phyloP scores from a whole-genome alignment of 768 basidiomycete genomes.

The Leucosporidium yakuticum region DNA sequence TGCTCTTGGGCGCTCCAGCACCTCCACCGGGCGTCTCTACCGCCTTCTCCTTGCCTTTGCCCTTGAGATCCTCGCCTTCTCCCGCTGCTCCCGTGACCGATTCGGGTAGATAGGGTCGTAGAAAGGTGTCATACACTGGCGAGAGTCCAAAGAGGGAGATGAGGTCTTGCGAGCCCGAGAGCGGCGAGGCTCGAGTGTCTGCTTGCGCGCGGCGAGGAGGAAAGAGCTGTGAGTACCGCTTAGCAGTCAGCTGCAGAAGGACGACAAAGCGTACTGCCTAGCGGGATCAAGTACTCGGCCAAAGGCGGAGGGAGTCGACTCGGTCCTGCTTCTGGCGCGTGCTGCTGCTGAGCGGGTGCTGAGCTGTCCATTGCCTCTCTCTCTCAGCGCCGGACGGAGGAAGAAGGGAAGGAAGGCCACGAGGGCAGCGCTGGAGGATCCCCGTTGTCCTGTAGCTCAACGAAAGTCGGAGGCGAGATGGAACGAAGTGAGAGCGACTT shows the following conservation, averaged over 20 bases:
- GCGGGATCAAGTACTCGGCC: background rate
- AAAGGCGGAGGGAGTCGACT: background rate
- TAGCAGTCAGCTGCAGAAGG: background rate
- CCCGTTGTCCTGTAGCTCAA: too few species aligned
- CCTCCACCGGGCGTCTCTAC: background rate
- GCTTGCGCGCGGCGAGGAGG: background rate
- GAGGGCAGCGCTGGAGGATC: too few species aligned
- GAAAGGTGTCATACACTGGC: slow-evolving; percentile 32
- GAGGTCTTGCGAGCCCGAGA: slow-evolving; percentile 33
- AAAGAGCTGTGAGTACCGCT: too few species aligned
- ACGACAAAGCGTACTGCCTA: background rate
- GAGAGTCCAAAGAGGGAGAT: slow-evolving; percentile 28
- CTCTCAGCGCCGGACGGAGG: too few species aligned
- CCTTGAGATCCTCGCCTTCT: background rate
- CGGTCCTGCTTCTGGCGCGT: background rate
- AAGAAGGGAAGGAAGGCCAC: too few species aligned
- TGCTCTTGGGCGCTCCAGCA: background rate
- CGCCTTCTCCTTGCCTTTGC: slow-evolving; percentile 15
- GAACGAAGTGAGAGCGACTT: too few species aligned
- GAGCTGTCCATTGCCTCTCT: too few species aligned
- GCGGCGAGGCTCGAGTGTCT: slow-evolving; percentile 12
- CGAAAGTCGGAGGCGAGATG: too few species aligned
- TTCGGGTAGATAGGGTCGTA: slow-evolving; percentile 29
- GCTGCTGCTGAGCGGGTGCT: too few species aligned
- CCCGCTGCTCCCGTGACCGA: background rate